Conservation (phyloP, 2,329 filamentous ascomycete species). For the Magnaporthiopsis incrustans region DNA sequence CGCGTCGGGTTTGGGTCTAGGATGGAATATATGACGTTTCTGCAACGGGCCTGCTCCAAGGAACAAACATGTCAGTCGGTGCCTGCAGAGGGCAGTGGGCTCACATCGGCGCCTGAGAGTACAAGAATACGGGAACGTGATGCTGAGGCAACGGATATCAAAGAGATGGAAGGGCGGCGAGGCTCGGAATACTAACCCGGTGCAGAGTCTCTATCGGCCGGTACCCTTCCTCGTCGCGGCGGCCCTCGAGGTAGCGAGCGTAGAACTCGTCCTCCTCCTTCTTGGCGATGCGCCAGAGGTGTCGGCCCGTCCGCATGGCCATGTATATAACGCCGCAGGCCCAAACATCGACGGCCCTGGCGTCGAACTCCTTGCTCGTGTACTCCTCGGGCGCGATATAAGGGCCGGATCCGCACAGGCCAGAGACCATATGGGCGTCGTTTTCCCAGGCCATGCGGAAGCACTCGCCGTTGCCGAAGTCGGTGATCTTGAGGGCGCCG, state of each 20-base stretch:
- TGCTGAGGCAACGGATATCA: too few species aligned
- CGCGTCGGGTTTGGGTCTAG: slow-evolving; percentile 88
- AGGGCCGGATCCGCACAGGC: slow-evolving; percentile 89
- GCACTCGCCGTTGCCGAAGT: slow-evolving; percentile 98
- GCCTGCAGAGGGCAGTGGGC: background rate
- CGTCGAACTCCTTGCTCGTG: slow-evolving; percentile 89
- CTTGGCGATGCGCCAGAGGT: slow-evolving; percentile 94
- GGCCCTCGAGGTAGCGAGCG: slow-evolving; percentile 83
- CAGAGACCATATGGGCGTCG: slow-evolving; percentile 95
- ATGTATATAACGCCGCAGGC: slow-evolving; percentile 99
- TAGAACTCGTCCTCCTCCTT: slow-evolving; percentile 98
- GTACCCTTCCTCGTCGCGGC: slow-evolving; percentile 91
- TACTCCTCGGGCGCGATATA: slow-evolving; percentile 99
- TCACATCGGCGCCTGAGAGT: background rate
- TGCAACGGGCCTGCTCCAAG: slow-evolving; percentile 72
- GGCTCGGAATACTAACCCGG: slow-evolving; percentile 54
- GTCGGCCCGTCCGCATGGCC: slow-evolving; percentile 95
- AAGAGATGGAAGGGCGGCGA: too few species aligned
- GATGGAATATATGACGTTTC: slow-evolving; percentile 98
- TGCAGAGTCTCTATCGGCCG: slow-evolving; percentile 92
- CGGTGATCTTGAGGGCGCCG: slow-evolving; percentile 91
- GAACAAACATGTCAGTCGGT: background rate
- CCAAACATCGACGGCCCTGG: slow-evolving; percentile 96
- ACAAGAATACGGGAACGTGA: too few species aligned
- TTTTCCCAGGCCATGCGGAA: slow-evolving; percentile 99